Base-by-base conservation (phyloP, 2,329 filamentous ascomycete genomes). In the Aspergillaceae sp. region DNA sequence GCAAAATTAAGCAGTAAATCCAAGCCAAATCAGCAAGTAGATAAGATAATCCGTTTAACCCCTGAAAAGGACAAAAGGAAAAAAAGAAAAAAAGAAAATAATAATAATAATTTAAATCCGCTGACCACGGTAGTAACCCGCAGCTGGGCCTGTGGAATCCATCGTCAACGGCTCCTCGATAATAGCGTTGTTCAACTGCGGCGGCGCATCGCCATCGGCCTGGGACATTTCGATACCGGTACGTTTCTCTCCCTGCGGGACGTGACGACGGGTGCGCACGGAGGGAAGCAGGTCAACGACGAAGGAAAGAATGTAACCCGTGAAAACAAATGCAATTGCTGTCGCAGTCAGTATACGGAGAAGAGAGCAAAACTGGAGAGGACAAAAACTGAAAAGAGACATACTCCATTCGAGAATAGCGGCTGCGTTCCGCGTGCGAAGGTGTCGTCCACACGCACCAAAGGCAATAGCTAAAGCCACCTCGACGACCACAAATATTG, bases 301-400 rank as follows among this genome's bases (percentile, higher is more conserved):
- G 73, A 94, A 97, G 50, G 84, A 88, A 51, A 91, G 77, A 50
- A 94, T 76, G 70, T 95, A 97, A 61, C 90, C 84, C 44, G 86
- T 87, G 70, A 90, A 96, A 61, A 95, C 75, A 60, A 94, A 82
- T 30, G 88, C 80, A 53, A 96, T 81, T 49, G 80, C 62, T 66
- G 45, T 19, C n/a, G 10, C 5, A 19, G 19, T 38, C 26, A 38
- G 36, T 26, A 38, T 9, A 6, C 29, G 49, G 6, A 34, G 26
- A 10, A 8, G 29, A 45, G 38, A 29, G 34, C 38, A 27, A 40
- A 32, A 7, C 29, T 7, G 36, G 9, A 28, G 43, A 40, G 6
- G 28, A 28, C 28, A 29, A 11, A 26, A 4, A 42, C 3, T 2
- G 5, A 5, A 5, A 2, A 7, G 37, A 33, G 41, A 57, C 62